Base-by-base conservation (phyloP, 257 asterid genomes). In the Solanum ossicruentum region DNA sequence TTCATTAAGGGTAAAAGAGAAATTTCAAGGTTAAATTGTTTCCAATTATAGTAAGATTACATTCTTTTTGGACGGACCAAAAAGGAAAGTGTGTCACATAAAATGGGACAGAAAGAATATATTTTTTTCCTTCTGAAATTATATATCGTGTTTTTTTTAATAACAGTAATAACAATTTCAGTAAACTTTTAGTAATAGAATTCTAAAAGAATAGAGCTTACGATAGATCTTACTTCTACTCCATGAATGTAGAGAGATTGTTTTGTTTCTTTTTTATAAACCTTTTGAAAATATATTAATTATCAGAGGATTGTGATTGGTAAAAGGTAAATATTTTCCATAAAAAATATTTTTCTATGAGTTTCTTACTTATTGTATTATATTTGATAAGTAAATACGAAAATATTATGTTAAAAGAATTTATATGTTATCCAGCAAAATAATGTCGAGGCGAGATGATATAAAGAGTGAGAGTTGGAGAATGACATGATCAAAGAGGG, bases 211-310 rank as follows among this genome's bases (percentile, higher is more conserved):
- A n/a, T n/a, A 4, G 0, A 60, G 16, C 10, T 7, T 58, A n/a
- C 0, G 0, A 0, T 36, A n/a, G 5, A 60, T 1, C 10, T n/a
- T n/a, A 58, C 4, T 0, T n/a, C 2, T 58, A 58, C n/a, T 7
- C 3, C 0, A 0, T 10, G 21, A 4, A 58, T 0, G 0, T 60
- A n/a, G 4, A n/a, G 20, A n/a, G 21, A 0, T 60, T n/a, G 0
- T 10, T n/a, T 10, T n/a, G 3, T 60, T n/a, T 1, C 2, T 10
- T 32, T n/a, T 60, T 60, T 60, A n/a, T 7, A 1, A n/a, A 8
- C 32, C 32, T 60, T n/a, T 3, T 1, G 4, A 10, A 4, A 57
- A 57, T 58, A 10, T 58, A 13, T 58, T 60, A n/a, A 58, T 58
- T 58, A 58, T 58, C 3, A n/a, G 32, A 58, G 7, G 28, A 0